Conservation (phyloP, 805 yeast genomes). For the Candida fluviatilis region DNA sequence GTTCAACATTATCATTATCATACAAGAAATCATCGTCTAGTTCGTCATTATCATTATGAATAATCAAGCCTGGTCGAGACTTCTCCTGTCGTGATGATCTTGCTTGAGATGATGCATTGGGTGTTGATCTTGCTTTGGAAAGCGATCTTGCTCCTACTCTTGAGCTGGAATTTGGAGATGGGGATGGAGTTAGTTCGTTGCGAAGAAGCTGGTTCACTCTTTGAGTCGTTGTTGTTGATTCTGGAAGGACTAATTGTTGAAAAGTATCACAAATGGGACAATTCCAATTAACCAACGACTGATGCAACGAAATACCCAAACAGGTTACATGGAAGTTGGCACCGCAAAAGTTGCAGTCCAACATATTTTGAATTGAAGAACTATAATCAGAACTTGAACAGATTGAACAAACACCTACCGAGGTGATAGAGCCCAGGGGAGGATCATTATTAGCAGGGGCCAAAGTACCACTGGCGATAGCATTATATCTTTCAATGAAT, state of each 20-base stretch:
- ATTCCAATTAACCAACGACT: slow-evolving; percentile 28
- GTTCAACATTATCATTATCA: slow-evolving; percentile 8
- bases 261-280: slow-evolving; percentile 50
- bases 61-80: slow-evolving; percentile 15
- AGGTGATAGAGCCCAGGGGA: neutral
- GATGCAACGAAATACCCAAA: slow-evolving; percentile 24
- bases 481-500: slow-evolving; percentile 21
- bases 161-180: too few species aligned
- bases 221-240: neutral
- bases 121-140: neutral
- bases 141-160: too few species aligned
- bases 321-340: slow-evolving; percentile 39
- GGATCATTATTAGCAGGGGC: neutral
- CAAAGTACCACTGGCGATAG: neutral
- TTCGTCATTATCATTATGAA: slow-evolving; percentile 26
- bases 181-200: too few species aligned
- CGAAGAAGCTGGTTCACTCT: too few species aligned
- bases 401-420: slow-evolving; percentile 25
- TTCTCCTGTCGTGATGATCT: neutral
- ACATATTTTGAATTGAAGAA: slow-evolving; percentile 15
- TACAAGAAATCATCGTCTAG: slow-evolving; percentile 28
- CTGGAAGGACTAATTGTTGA: slow-evolving; percentile 26
- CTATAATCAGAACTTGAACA: slow-evolving; percentile 35
- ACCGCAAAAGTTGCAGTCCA: slow-evolving; percentile 31
- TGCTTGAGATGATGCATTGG: neutral